Evolutionary conservation across 2,329 filamentous ascomycete genomes (phyloP), one percentile per base, ranked within the genome.

Genomic region (Cordyceps militaris): DNA sequence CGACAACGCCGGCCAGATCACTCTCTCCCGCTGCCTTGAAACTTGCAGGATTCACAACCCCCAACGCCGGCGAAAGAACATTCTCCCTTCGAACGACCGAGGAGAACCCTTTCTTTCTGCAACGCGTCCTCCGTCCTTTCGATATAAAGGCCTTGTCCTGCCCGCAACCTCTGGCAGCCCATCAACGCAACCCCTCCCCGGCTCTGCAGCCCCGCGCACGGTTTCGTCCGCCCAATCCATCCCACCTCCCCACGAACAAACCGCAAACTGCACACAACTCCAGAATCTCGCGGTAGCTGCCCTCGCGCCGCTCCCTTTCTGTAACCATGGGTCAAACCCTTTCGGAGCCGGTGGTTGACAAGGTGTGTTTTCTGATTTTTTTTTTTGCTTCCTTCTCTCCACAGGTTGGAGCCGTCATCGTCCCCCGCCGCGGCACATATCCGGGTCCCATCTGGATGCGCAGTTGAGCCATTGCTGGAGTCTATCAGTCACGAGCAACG

Each of bases 271-370:
- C 50, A 54, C 57, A 48, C 42, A 57, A 58, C 50, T 32, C 34
- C 57, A 54, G 48, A 42, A 24, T 54, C 21, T 58, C 50, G 36
- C 43, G 58, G 52, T 60, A 60, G 58, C 58, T 60, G 54, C 58
- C 49, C 49, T 51, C 44, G 54, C 54, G 53, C 54, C 49, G 54
- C 54, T 60, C 34, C 58, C 60, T 60, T 60, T 65, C 56, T 61
- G 58, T 56, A 69, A 64, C 63, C 77, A 99, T 99, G 94, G 94
- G 94, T 84, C 94, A 99, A 82, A 99, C 94, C 76, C 87, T 99
- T 72, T 97, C 93, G 70, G 94, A 99, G 82, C 94, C 94, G 70
- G 92, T 99, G 70, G 89, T 96, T 74, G 94, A 97, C 73, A 99
- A 99, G 92, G 94, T 99, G 64, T 64, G 70, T 69, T 59, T 55